phyloP scores from a whole-genome alignment of 176 grass and related monocot species.

The Elaeis guineensis region DNA sequence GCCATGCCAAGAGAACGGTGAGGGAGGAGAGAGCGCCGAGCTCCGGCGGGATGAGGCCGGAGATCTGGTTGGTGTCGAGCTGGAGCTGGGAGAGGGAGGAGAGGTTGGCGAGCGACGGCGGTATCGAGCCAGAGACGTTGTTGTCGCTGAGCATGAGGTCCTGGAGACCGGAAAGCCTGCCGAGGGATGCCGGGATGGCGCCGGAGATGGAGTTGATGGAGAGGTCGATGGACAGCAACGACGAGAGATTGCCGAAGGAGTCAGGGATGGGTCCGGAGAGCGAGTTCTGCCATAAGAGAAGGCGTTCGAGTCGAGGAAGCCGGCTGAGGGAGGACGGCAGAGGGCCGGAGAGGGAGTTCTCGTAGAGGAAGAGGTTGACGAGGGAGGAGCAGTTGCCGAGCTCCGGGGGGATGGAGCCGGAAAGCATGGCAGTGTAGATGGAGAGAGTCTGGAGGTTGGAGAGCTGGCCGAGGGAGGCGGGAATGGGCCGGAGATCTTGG shows the following conservation, averaged over 20 bases:
- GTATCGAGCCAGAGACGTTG: constrained; percentile 1
- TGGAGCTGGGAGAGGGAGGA: constrained; percentile 71
- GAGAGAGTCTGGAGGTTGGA: constrained; percentile 68
- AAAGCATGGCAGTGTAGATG: constrained; percentile 65
- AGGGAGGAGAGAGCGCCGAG: constrained; percentile 42
- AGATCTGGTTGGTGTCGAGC: constrained; percentile 90
- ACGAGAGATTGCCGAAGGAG: constrained; percentile 56
- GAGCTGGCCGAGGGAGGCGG: constrained; percentile 50
- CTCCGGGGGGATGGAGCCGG: constrained; percentile 72
- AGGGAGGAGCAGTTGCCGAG: constrained; percentile 66
- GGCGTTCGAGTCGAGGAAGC: constrained; percentile 48
- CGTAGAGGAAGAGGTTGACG: constrained; percentile 80
- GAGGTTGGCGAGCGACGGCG: constrained; percentile 21
- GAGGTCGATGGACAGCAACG: constrained; percentile 61
- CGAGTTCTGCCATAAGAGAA: constrained; percentile 93
- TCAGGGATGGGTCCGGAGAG: constrained; percentile 77
- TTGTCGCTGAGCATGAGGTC: constrained; percentile 6
- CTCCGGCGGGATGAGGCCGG: constrained; percentile 63
- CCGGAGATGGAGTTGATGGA: constrained; percentile 23
- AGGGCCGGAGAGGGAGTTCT: constrained; percentile 65
- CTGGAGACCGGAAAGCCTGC: neutral
- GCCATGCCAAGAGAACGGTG: constrained; percentile 77
- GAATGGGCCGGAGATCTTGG: constrained; percentile 73
- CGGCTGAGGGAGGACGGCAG: constrained; percentile 51
- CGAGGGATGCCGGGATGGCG: neutral